Evolutionary conservation across 805 yeast genomes (phyloP).

Genomic region (Peterozyma toletana): DNA sequence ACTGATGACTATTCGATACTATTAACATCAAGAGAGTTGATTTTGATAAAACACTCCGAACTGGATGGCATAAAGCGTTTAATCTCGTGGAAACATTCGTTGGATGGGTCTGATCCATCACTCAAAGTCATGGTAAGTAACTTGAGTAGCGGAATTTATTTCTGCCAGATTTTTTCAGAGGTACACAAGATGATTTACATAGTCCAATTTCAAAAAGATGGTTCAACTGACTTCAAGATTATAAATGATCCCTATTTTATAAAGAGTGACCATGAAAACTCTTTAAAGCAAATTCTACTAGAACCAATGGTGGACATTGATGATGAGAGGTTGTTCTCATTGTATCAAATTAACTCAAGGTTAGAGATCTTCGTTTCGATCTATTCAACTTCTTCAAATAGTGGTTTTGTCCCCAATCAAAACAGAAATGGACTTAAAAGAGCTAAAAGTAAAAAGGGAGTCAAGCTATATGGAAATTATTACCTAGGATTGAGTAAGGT

Average conservation of each 20-base stretch:
- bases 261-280: not conserved
- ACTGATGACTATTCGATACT: constrained; percentile 35
- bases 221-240: constrained; percentile 13
- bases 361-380: not conserved
- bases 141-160: constrained; percentile 6
- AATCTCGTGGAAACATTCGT: constrained; percentile 69
- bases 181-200: constrained; percentile 18
- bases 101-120: constrained; percentile 49
- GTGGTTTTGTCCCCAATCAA: not conserved
- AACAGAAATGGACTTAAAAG: not conserved
- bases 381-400: not conserved
- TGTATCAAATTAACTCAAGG: not conserved
- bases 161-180: constrained; percentile 23
- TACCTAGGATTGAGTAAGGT: not conserved
- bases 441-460: not conserved
- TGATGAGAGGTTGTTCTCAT: not conserved
- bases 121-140: constrained; percentile 29
- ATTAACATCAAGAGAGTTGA: constrained; percentile 61
- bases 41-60: constrained; percentile 34
- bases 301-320: not conserved
- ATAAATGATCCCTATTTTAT: constrained; percentile 9
- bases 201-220: constrained; percentile 19
- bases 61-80: constrained; percentile 31
- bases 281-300: not conserved
- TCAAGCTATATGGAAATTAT: not conserved